Base-by-base conservation (phyloP, 192 early-diverging fungal species). In the Allomyces macrogynus region DNA sequence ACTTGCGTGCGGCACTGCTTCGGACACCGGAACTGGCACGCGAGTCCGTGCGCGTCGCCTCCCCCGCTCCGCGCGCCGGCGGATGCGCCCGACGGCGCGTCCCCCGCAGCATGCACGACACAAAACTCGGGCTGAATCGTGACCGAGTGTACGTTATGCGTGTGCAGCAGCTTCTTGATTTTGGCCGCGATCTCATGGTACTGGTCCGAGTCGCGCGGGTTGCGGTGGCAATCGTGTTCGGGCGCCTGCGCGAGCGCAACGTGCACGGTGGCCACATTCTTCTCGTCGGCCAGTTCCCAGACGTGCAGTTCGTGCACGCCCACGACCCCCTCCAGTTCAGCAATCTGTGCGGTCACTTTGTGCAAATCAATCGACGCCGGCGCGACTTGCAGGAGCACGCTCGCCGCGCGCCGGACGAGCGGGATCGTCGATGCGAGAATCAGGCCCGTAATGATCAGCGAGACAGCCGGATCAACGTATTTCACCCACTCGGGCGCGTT, bases 301-400 rank as follows among this genome's bases (percentile, higher is more conserved):
- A 96, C 86, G 69, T 96, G 93, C 23, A 96, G 67, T 66, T 96
- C 93, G 67, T 96, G 93, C 60, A 93, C 76, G 14, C 81, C 86
- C 2, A 86, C 43, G 5, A 95, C 81, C 61, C 79, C 82, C 10
- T 76, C 77, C 23, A 86, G 77, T 0, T 79, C 74, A 63, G 71
- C 67, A 60, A 95, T 73, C 26, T 80, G 78, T n/a, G 63, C 67
- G 43, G 81, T 81, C 22, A 96, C 74, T 61, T 73, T 66, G 3
- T 85, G 81, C 60, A 93, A 68, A 24, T 77, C 69, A 16, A 96
- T 74, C 18, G 74, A 74, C 26, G 67, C 68, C 0, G 93, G 93
- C 10, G 86, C 88, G 43, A 82, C 86, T 72, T 92, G 90, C 43
- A 96, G 72, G 27, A 96, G 71, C 64, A 96, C 86, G 65, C 74